These are phyloP conservation scores for Stropharia rugosoannulata DNA, from an alignment of 768 basidiomycete species.

Conservation along the genomic window DNA sequence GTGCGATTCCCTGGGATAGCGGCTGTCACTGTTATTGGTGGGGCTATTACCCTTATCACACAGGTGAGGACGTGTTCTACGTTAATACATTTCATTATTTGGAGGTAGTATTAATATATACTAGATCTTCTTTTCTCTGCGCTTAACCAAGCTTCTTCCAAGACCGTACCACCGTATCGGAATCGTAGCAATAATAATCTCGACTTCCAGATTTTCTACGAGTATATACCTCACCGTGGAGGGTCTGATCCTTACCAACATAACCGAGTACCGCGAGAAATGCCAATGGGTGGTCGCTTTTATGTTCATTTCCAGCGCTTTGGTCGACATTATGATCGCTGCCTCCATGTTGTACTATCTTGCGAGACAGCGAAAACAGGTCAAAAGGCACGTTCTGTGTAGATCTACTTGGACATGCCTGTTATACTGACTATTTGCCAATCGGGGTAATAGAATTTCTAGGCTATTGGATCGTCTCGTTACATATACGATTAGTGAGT, in stretches of 20 bases:
- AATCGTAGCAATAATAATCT: constrained; percentile 22
- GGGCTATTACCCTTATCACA: constrained; percentile 26
- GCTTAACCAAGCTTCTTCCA: constrained; percentile 28
- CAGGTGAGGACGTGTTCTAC: constrained; percentile 20
- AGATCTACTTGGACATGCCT: neutral
- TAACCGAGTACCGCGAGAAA: constrained; percentile 19
- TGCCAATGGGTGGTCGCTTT: constrained; percentile 31
- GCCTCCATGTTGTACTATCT: constrained; percentile 31
- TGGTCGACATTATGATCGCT: constrained; percentile 30
- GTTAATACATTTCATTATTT: neutral
- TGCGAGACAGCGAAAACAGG: constrained; percentile 15
- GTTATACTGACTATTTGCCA: neutral
- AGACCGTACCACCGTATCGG: constrained; percentile 25
- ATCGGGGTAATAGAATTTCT: constrained; percentile 13
- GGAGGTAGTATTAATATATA: neutral
- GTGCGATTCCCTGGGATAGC: constrained; percentile 20
- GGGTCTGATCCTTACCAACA: constrained; percentile 19
- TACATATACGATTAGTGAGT: constrained; percentile 28
- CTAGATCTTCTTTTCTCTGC: constrained; percentile 31
- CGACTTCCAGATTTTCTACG: constrained; percentile 23
- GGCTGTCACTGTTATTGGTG: constrained; percentile 24
- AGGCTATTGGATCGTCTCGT: constrained; percentile 26
- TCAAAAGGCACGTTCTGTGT: constrained; percentile 14
- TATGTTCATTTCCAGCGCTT: constrained; percentile 25
- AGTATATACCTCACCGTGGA: constrained; percentile 25